Percentiles rank a stretch among this genome's conserved stretches.
phyloP scores from a whole-genome alignment of 2,329 filamentous ascomycete genomes.

The Coniochaeta prunicola region DNA sequence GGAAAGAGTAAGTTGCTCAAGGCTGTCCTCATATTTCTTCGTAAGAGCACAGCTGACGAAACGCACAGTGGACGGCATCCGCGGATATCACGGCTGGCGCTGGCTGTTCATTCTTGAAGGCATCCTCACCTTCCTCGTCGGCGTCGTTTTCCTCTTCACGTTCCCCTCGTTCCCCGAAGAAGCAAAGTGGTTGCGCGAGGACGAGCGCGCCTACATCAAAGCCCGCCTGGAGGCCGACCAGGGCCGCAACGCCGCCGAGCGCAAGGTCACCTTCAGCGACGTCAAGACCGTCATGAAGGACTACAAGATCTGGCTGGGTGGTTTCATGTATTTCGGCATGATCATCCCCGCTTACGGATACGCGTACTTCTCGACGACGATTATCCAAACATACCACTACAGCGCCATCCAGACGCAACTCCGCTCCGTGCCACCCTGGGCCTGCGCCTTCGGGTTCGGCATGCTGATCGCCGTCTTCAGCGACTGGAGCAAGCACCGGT shows the following conservation, averaged over 20 bases:
- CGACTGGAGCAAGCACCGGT: constrained; percentile 66
- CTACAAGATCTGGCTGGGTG: constrained; percentile 65
- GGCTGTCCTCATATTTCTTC: background rate
- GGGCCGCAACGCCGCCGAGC: constrained; percentile 57
- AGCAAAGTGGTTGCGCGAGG: constrained; percentile 59
- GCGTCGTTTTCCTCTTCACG: constrained; percentile 58
- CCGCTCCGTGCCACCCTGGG: constrained; percentile 52
- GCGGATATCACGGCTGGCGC: constrained; percentile 66
- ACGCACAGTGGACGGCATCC: constrained; percentile 52
- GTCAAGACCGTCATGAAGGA: constrained; percentile 62
- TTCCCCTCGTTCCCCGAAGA: constrained; percentile 55
- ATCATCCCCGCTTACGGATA: constrained; percentile 73
- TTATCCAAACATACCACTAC: constrained; percentile 62
- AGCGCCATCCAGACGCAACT: constrained; percentile 49
- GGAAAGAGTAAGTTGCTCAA: constrained; percentile 52
- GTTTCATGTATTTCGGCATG: constrained; percentile 75
- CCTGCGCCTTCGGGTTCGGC: constrained; percentile 68
- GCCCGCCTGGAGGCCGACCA: constrained; percentile 62
- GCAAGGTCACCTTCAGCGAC: constrained; percentile 51
- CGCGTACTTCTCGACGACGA: constrained; percentile 69
- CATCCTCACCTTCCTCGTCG: constrained; percentile 51
- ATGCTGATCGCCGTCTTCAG: constrained; percentile 68
- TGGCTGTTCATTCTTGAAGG: constrained; percentile 83
- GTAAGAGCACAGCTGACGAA: background rate
- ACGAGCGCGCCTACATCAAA: constrained; percentile 61